These are phyloP conservation scores for Penicillium sp. DNA, from an alignment of 2,329 filamentous ascomycete genomes.

Conservation along the genomic window DNA sequence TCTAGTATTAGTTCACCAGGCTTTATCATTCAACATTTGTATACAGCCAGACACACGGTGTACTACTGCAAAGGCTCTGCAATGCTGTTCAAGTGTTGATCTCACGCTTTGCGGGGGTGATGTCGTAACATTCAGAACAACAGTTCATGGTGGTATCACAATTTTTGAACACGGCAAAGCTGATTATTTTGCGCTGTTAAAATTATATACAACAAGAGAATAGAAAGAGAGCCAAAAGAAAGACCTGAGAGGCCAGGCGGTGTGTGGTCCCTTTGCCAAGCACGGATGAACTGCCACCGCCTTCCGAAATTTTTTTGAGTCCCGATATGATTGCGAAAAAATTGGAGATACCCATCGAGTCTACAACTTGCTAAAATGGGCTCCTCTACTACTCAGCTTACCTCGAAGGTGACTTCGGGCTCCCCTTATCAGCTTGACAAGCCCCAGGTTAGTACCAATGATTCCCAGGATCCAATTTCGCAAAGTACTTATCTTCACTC, in stretches of 20 bases:
- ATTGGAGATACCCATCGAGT: conserved; percentile 19
- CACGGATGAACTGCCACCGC: conserved; percentile 29
- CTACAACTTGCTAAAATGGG: conserved; percentile 30
- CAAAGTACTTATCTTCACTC: conserved; percentile 13
- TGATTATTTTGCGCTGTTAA: no score
- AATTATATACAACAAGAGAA: no score
- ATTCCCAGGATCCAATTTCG: neutral
- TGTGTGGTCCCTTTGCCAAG: conserved; percentile 16
- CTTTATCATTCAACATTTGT: no score
- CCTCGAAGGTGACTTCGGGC: conserved; percentile 35
- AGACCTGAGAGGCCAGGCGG: no score
- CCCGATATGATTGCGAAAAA: conserved; percentile 24
- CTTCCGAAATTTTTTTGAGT: conserved; percentile 34
- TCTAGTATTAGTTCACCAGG: neutral
- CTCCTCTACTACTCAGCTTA: conserved; percentile 33
- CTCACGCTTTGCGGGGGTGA: no score
- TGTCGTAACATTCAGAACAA: no score
- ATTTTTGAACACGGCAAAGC: no score
- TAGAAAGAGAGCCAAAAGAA: no score
- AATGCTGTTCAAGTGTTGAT: no score
- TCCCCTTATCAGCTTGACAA: conserved; percentile 43
- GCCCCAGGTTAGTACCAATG: conserved; percentile 34
- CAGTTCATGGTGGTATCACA: no score
- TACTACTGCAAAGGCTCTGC: no score
- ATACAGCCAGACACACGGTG: no score